phyloP scores from a whole-genome alignment of 2,329 filamentous ascomycete genomes.

The Verticillium tricorpus region DNA sequence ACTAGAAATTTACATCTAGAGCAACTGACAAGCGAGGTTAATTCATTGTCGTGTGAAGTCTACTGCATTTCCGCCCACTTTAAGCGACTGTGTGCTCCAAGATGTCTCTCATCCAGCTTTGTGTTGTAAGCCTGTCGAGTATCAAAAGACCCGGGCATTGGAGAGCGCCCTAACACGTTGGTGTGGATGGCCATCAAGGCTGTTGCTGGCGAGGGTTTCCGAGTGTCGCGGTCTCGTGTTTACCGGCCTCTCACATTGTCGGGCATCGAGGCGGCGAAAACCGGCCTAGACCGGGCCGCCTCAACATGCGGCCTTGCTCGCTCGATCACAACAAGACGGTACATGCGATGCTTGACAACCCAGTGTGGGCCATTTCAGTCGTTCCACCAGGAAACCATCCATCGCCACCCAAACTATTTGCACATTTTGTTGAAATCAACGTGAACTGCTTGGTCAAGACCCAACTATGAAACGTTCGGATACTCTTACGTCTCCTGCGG shows the following conservation, averaged over 20 bases:
- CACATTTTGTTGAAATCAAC: no score
- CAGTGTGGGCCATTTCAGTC: neutral
- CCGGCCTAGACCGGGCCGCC: conserved; percentile 3
- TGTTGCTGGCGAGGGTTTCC: neutral
- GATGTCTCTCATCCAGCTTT: no score
- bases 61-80: no score
- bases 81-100: no score
- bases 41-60: neutral
- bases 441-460: no score
- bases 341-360: neutral
- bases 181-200: no score
- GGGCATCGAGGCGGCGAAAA: conserved; percentile 1
- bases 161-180: no score
- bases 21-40: neutral
- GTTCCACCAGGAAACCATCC: neutral
- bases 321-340: conserved; percentile 15
- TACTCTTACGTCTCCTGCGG: no score
- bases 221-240: neutral
- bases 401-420: neutral
- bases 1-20: neutral
- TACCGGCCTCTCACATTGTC: neutral
- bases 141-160: no score
- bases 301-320: conserved; percentile 22
- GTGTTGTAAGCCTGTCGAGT: no score
- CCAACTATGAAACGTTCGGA: no score